phyloP scores from a whole-genome alignment of 73 alveolate species.

The Uronychia setigera region DNA sequence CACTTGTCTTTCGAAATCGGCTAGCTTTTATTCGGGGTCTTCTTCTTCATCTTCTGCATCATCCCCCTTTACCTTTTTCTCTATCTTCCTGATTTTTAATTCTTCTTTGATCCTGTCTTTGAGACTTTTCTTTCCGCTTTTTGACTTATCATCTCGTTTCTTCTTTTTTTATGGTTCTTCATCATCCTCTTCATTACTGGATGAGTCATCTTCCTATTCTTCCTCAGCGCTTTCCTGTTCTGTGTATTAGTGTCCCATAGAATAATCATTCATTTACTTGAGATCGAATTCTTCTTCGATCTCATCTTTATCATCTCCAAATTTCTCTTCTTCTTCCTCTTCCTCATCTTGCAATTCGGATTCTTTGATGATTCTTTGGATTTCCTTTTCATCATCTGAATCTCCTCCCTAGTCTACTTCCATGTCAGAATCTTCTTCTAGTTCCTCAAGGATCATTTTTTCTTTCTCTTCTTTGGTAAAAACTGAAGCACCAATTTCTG shows the following conservation, averaged over 20 bases:
- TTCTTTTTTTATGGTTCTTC: conserved; percentile 16
- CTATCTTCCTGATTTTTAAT: conserved; percentile 72
- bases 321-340: conserved; percentile 48
- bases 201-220: conserved; percentile 66
- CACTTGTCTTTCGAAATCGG: conserved; percentile 74
- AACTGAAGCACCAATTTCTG: neutral
- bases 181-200: conserved; percentile 63
- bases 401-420: conserved; percentile 38
- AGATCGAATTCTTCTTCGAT: neutral
- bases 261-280: conserved; percentile 13
- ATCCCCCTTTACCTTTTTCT: conserved; percentile 51
- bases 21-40: conserved; percentile 58
- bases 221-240: conserved; percentile 74
- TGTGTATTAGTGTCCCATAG: conserved; percentile 55
- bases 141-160: conserved; percentile 44
- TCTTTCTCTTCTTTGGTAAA: neutral
- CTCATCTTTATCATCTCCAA: conserved; percentile 33
- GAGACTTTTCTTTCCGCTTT: conserved; percentile 66
- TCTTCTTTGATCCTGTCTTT: conserved; percentile 81
- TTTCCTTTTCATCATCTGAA: conserved; percentile 35
- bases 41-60: conserved; percentile 76
- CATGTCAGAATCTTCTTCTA: conserved; percentile 30
- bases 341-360: conserved; percentile 49
- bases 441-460: neutral
- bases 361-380: conserved; percentile 37